Evolutionary conservation across 2,329 filamentous ascomycete genomes (phyloP), one percentile per base, ranked within the genome.

Genomic region (Leptographium galeiforme): DNA sequence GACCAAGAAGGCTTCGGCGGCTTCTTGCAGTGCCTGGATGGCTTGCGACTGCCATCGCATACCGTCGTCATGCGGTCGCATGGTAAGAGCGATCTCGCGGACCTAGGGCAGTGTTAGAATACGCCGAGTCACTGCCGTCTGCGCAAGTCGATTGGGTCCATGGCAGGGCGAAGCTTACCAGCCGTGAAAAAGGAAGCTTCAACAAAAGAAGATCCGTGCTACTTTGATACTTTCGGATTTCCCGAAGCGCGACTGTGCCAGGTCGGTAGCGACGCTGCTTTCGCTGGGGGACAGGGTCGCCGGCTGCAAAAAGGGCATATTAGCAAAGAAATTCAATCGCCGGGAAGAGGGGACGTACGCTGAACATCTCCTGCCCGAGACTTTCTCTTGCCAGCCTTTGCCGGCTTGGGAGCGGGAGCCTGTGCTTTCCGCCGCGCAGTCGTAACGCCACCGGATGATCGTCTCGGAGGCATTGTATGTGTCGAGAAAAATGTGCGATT

Each of bases 21-120:
- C 89, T 74, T 97, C 91, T 70, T 97, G 91, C 3, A 97, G 77
- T 13, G 91, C 91, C 64, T 87, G 82, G 63, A 97, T 93, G 51
- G 93, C 91, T 63, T 95, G 91, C 52, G 87, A 94, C 72, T 97
- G 93, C 90, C 93, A 98, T 61, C 91, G 82, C 68, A 97, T 81
- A 57, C 87, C 84, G 54, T 81, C 74, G 56, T 79, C 81, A 39
- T 69, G 68, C 6, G 81, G 78, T 18, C 82, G 80, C 56, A 84
- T 74, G 1, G 76, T 70, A 33, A 87, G 65, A 5, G 85, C 85
- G 60, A 89, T 87, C 70, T 89, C 86, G 67, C 85, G 82, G 53
- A 87, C 48, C 48, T 50, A 14, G 11, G n/a, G 6, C 3, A 12
- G 13, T 34, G 19, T 49, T 19, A 49, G 41, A 18, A 4, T 25